These are phyloP conservation scores for Cucumis sativus DNA, from an alignment of 306 rosid species.

Conservation along the genomic window DNA sequence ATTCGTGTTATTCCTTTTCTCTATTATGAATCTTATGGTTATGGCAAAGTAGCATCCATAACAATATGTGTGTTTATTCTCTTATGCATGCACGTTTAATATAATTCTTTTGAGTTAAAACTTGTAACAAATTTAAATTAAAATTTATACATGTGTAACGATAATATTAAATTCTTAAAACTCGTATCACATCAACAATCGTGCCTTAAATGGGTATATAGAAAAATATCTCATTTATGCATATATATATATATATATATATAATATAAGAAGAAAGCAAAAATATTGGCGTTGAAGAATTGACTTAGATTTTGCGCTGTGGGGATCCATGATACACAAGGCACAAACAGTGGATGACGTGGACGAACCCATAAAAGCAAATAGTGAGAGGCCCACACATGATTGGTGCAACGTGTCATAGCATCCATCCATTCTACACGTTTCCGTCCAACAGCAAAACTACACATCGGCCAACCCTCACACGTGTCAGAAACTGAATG, in stretches of 20 bases:
- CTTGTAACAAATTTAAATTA: too few species aligned
- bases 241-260: background rate
- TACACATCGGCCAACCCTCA: background rate
- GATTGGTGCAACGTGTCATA: slow-evolving; percentile 13
- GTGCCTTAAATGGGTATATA: background rate
- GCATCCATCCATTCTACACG: background rate
- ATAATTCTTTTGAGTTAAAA: too few species aligned
- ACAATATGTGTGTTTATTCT: too few species aligned
- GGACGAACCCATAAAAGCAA: background rate
- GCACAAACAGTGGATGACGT: background rate
- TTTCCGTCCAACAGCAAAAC: background rate
- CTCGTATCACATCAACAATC: background rate
- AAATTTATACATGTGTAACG: too few species aligned
- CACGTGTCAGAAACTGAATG: background rate
- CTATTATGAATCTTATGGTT: too few species aligned
- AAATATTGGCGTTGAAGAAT: background rate
- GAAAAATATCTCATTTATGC: background rate
- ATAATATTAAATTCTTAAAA: background rate
- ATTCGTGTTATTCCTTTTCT: too few species aligned
- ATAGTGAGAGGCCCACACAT: background rate
- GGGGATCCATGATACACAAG: background rate
- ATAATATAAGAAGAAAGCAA: background rate
- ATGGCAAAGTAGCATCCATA: too few species aligned
- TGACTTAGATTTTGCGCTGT: background rate
- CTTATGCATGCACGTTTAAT: too few species aligned